These are phyloP conservation scores for Meira nashicola DNA, from an alignment of 1,284 basidiomycete species.

Conservation along the genomic window DNA sequence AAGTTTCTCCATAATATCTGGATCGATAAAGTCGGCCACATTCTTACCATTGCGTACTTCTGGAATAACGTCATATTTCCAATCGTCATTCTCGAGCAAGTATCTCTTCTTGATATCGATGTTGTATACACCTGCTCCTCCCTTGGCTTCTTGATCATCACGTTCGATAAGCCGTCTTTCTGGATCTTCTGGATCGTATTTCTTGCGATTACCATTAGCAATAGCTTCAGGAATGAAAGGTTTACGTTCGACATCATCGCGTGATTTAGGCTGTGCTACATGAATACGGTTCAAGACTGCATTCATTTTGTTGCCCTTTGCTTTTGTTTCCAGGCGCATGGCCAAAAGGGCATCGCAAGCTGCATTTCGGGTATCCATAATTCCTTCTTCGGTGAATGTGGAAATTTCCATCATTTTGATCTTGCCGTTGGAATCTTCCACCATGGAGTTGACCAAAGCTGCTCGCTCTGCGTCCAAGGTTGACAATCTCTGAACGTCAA, in stretches of 20 bases:
- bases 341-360: slow-evolving; percentile 50
- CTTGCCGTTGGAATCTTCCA: slow-evolving; percentile 43
- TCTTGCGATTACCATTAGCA: slow-evolving; percentile 34
- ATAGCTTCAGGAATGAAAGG: slow-evolving; percentile 43
- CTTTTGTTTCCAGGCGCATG: slow-evolving; percentile 48
- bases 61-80: slow-evolving; percentile 93
- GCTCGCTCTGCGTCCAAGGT: slow-evolving; percentile 45
- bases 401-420: slow-evolving; percentile 46
- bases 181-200: slow-evolving; percentile 46
- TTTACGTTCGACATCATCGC: slow-evolving; percentile 44
- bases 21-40: slow-evolving; percentile 96
- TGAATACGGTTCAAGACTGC: slow-evolving; percentile 50
- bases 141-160: slow-evolving; percentile 51
- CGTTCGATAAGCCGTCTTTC: slow-evolving; percentile 40
- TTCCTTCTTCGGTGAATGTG: slow-evolving; percentile 51
- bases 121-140: slow-evolving; percentile 51
- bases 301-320: slow-evolving; percentile 47
- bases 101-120: slow-evolving; percentile 67
- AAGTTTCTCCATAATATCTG: slow-evolving; percentile 94
- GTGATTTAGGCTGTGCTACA: slow-evolving; percentile 44
- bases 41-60: slow-evolving; percentile 99
- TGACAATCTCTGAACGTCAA: slow-evolving; percentile 39
- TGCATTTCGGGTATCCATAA: slow-evolving; percentile 47
- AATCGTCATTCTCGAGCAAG: slow-evolving; percentile 79
- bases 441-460: slow-evolving; percentile 35